Evolutionary conservation across 495 filamentous ascomycete species (phyloP).

Genomic region (Hypoxylon lenormandii): DNA sequence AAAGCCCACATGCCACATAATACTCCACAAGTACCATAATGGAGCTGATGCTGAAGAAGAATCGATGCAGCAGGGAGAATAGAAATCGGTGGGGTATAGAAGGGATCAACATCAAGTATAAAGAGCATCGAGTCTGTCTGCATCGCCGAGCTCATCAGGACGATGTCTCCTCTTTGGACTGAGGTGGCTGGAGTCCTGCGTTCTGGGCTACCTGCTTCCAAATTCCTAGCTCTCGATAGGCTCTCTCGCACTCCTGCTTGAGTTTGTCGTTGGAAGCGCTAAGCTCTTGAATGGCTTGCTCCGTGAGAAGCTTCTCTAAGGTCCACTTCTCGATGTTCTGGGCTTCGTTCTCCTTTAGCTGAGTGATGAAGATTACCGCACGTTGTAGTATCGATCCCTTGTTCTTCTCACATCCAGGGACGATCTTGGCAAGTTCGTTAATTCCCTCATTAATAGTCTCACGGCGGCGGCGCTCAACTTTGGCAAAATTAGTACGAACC

Average conservation of each 20-base stretch:
- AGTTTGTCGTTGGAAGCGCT: conserved; percentile 88
- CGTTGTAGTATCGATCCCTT: conserved; percentile 96
- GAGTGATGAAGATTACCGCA: conserved; percentile 91
- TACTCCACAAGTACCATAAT: background rate
- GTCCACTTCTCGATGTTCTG: conserved; percentile 97
- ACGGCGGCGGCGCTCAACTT: conserved; percentile 95
- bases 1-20: background rate
- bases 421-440: conserved; percentile 96
- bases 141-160: conserved; percentile 17
- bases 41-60: conserved; percentile 18
- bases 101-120: conserved; percentile 29
- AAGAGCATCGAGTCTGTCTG: conserved; percentile 25
- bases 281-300: conserved; percentile 92
- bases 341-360: conserved; percentile 92
- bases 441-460: conserved; percentile 99
- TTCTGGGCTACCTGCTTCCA: conserved; percentile 86
- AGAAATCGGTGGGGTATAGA: conserved; percentile 41
- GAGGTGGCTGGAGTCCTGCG: conserved; percentile 70
- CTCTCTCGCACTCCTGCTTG: conserved; percentile 78
- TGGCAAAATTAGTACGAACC: conserved; percentile 17
- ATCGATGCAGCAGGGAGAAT: conserved; percentile 29
- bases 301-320: conserved; percentile 91
- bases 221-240: conserved; percentile 79
- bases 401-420: conserved; percentile 98
- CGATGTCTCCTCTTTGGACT: conserved; percentile 57